These are phyloP conservation scores for Eucalyptus regnans DNA, from an alignment of 345 rosid genomes.

Conservation along the genomic window DNA sequence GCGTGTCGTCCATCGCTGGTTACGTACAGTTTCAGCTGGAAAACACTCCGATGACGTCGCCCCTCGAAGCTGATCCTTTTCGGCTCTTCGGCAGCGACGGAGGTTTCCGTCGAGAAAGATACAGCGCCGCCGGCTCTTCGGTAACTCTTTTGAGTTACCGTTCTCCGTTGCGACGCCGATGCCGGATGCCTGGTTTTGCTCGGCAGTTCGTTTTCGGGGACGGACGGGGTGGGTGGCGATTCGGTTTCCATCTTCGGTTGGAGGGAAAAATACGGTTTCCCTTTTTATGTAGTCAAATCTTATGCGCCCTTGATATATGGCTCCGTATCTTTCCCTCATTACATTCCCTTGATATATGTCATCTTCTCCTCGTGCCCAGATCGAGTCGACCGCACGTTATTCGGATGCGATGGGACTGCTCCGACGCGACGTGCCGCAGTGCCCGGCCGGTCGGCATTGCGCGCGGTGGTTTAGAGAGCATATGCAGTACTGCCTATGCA, in stretches of 20 bases:
- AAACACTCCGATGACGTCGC: background rate
- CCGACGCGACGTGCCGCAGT: background rate
- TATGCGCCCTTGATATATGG: background rate
- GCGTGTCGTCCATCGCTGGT: background rate
- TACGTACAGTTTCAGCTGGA: background rate
- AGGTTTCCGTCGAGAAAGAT: background rate
- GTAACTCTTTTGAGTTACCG: background rate
- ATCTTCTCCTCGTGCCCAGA: background rate
- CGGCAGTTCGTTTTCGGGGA: background rate
- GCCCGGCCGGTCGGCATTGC: conserved; percentile 26
- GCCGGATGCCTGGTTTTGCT: background rate
- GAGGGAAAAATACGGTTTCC: background rate
- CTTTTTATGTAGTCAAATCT: background rate
- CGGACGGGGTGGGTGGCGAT: background rate
- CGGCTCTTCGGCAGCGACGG: too few relatives aligned
- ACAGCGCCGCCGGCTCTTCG: background rate
- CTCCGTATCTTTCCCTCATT: background rate
- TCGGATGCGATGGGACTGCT: background rate
- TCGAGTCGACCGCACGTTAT: background rate
- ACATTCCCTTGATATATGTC: background rate
- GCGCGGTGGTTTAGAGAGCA: conserved; percentile 29
- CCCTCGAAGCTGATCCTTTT: background rate
- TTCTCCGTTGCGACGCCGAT: background rate
- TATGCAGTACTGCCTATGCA: conserved; percentile 38
- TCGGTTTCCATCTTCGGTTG: background rate